Conservation (phyloP, 1,139 yeast species). For the Kodamaea plutei region DNA sequence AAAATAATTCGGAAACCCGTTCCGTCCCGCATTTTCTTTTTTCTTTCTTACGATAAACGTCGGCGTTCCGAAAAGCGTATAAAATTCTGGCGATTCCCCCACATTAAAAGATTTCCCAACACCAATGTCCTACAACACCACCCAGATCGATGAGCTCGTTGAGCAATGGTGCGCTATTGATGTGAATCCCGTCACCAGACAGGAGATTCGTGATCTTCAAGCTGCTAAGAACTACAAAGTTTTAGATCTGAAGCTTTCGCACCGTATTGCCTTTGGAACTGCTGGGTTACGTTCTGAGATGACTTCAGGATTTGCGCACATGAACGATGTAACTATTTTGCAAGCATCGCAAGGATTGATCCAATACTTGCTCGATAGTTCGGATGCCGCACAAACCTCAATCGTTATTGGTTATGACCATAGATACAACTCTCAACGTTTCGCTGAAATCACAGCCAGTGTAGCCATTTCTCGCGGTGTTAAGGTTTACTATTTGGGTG, state of each 20-base stretch:
- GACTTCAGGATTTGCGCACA: conserved; percentile 86
- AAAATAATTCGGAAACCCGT: no score
- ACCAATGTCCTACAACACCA: conserved; percentile 5
- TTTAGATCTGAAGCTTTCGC: conserved; percentile 47
- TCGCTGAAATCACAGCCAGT: conserved; percentile 75
- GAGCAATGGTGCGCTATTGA: conserved; percentile 40
- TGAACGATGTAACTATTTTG: conserved; percentile 85
- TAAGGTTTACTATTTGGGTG: conserved; percentile 62
- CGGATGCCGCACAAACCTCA: conserved; percentile 21
- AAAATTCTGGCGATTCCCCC: no score
- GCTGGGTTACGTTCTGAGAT: conserved; percentile 85
- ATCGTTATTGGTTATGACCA: conserved; percentile 92
- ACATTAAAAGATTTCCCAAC: not conserved
- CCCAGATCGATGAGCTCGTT: conserved; percentile 29
- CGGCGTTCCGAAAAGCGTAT: no score
- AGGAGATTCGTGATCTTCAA: conserved; percentile 52
- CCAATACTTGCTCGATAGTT: conserved; percentile 39
- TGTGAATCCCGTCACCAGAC: conserved; percentile 48
- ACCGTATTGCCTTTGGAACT: conserved; percentile 81
- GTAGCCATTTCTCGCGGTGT: conserved; percentile 69
- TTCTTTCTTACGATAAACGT: no score
- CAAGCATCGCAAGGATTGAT: conserved; percentile 95
- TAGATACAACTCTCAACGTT: conserved; percentile 71
- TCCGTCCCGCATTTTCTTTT: no score
- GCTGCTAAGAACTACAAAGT: conserved; percentile 34